Base-by-base conservation (phyloP, 352 stramenopile genomes). In the Phytophthora hibernalis region DNA sequence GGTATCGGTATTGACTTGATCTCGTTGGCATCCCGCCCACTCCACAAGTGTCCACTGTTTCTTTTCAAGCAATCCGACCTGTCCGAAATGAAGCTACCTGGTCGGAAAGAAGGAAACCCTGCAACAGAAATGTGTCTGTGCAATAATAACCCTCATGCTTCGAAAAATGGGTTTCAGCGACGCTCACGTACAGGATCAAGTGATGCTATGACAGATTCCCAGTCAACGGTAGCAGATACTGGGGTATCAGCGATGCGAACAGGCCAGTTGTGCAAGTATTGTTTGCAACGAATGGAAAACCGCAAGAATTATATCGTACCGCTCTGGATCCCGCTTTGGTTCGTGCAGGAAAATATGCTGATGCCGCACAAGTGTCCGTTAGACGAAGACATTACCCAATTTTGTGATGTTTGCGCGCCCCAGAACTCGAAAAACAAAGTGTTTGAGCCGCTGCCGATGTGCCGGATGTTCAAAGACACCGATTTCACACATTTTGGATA, bases 1-100 rank as follows among this genome's bases (percentile, higher is more conserved):
- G 98, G 97, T 43, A 99, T 99, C 63, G 98, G 98, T 33, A 99
- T 98, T 62, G 98, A 99, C 75, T 94, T 99, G 72, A 90, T 99
- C 30, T 98, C 93, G 30, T 97, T 79, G 12, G 89, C 95, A 3
- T 90, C 98, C 24, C 97, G 96, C 11, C 97, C 98, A 28, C 74
- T 99, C 8, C 97, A 99, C 77, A 97, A 98, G 45, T 97, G 96
- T 8, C 98, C 98, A 12, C 95, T 99, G 31, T 99, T 99, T 77
- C 79, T 99, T 18, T 98, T 98, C 62, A 90, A 94, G 79, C 88
- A 82, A n/a, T 88, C 85, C 2, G 79, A 91, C 65, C 60, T 88
- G 54, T 79, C 76, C 5, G 85, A 87, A 54, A 86, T 85, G 68
- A 83, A 84, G 43, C 47, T 86, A 1, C 79, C 77, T n/a, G 65